Evolutionary conservation across 2,329 filamentous ascomycete genomes (phyloP).

Genomic region (Alternaria triticina): DNA sequence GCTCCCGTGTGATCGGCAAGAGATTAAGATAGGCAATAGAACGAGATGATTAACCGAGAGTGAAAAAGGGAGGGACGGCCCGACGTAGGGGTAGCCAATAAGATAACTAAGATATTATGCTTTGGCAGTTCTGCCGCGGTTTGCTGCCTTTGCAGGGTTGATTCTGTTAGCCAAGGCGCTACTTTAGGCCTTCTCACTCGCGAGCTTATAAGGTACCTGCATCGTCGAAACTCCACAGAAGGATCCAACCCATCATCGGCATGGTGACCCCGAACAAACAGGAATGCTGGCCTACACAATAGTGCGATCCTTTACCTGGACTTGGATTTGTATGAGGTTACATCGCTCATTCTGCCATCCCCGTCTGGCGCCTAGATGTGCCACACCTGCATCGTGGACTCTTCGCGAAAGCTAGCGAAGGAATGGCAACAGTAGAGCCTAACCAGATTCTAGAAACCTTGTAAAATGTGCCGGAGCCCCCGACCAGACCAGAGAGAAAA

Average conservation of each 20-base stretch:
- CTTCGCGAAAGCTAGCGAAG: no score
- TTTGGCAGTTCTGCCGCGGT: background rate
- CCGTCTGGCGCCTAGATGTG: background rate
- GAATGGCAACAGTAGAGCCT: no score
- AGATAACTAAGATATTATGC: no score
- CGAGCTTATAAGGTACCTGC: background rate
- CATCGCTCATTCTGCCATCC: background rate
- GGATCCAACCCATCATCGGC: background rate
- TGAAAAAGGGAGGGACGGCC: no score
- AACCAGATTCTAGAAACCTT: no score
- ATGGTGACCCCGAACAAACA: background rate
- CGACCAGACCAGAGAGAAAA: constrained; percentile 1
- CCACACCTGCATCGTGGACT: no score
- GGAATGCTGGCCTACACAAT: background rate
- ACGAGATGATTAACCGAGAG: background rate
- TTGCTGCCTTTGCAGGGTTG: background rate
- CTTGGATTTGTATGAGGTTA: background rate
- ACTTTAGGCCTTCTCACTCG: no score
- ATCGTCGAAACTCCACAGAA: background rate
- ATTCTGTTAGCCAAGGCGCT: no score
- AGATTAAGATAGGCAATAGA: background rate
- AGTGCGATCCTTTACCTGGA: background rate
- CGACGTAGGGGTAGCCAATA: no score
- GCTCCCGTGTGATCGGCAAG: background rate
- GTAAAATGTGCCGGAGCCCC: background rate